These are phyloP conservation scores for Leishmania lainsoni DNA, from an alignment of 208 protist genomes.

Conservation along the genomic window DNA sequence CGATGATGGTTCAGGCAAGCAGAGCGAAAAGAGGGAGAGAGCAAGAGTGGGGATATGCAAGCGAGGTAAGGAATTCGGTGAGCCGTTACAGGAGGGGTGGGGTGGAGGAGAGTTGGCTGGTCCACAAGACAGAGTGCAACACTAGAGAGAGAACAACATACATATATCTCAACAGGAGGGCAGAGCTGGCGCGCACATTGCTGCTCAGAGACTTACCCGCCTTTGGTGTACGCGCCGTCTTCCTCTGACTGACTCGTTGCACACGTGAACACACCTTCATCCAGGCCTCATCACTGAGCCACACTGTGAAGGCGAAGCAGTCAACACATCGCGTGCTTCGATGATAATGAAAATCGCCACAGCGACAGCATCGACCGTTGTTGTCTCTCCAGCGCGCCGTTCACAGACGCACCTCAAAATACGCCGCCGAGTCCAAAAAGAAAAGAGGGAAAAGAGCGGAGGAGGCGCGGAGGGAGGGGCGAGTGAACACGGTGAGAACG, in stretches of 20 bases:
- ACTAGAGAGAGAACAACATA: background rate
- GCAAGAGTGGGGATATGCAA: background rate
- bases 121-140: background rate
- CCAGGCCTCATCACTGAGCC: background rate
- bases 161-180: background rate
- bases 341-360: background rate
- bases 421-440: conserved; percentile 10
- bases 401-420: background rate
- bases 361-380: background rate
- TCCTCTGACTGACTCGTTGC: background rate
- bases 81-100: too few relatives aligned
- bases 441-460: conserved; percentile 10
- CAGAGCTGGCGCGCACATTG: background rate
- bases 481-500: background rate
- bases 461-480: background rate
- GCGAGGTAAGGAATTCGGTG: background rate
- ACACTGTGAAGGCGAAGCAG: background rate
- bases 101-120: too few relatives aligned
- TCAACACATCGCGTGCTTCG: background rate
- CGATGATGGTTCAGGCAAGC: background rate
- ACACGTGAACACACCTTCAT: background rate
- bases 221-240: background rate
- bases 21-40: conserved; percentile 7
- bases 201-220: background rate
- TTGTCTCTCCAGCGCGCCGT: background rate